phyloP scores from a whole-genome alignment of 2,329 filamentous ascomycete species.

The Fusarium graminum region DNA sequence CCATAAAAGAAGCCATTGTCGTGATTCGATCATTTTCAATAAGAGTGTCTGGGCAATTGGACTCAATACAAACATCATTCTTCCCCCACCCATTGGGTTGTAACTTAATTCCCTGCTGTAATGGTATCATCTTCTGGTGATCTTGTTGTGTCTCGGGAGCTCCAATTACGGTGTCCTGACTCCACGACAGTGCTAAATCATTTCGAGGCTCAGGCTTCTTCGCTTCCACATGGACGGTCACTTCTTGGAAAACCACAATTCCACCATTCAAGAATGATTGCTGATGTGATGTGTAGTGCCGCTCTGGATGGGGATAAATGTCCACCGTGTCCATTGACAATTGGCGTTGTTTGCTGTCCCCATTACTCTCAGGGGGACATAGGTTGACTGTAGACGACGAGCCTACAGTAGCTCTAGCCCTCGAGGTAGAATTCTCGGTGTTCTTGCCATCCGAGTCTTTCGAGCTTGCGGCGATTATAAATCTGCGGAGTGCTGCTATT shows the following conservation, averaged over 20 bases:
- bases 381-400: slow-evolving; percentile 13
- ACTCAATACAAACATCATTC: too few relatives aligned
- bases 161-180: background rate
- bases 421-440: background rate
- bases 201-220: slow-evolving; percentile 5
- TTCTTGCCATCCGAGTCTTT: background rate
- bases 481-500: background rate
- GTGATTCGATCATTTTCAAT: too few relatives aligned
- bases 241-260: slow-evolving; percentile 21
- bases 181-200: slow-evolving; percentile 5
- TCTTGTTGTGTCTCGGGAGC: too few relatives aligned
- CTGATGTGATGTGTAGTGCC: background rate
- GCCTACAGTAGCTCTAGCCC: background rate
- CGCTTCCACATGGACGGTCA: slow-evolving; percentile 6
- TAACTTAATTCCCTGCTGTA: too few relatives aligned
- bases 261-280: slow-evolving; percentile 9
- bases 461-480: background rate
- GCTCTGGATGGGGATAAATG: background rate
- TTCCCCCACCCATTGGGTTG: too few relatives aligned
- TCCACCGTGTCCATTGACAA: slow-evolving; percentile 4
- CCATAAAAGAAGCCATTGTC: too few relatives aligned
- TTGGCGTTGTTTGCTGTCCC: slow-evolving; percentile 1
- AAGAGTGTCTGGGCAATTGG: too few relatives aligned
- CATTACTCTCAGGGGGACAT: background rate
- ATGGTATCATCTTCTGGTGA: too few relatives aligned